Conservation (phyloP, 345 rosid genomes). For the Hibiscus syriacus region DNA sequence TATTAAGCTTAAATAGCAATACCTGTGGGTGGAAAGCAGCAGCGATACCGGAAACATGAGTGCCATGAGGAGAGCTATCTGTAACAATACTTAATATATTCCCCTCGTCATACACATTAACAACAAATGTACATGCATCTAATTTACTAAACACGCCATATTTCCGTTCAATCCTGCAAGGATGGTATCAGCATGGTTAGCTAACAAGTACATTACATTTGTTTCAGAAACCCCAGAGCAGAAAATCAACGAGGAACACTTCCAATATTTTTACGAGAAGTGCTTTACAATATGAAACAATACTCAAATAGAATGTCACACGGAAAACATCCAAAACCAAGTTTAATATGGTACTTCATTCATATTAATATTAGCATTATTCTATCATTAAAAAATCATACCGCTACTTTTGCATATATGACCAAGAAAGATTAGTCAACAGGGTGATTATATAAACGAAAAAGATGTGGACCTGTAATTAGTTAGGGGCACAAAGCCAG, state of each 20-base stretch:
- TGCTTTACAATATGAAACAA: no score
- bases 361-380: not conserved
- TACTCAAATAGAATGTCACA: not conserved
- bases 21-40: conserved; percentile 93
- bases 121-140: conserved; percentile 87
- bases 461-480: conserved; percentile 55
- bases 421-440: conserved; percentile 1
- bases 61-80: conserved; percentile 92
- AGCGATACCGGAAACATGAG: conserved; percentile 99
- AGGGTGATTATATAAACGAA: not conserved
- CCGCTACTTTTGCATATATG: not conserved
- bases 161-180: conserved; percentile 74
- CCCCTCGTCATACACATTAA: conserved; percentile 76
- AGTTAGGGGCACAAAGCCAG: conserved; percentile 69
- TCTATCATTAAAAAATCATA: not conserved
- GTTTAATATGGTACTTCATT: not conserved
- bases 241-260: not conserved
- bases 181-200: not conserved
- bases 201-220: not conserved
- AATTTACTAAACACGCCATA: conserved; percentile 85
- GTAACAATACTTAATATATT: conserved; percentile 85
- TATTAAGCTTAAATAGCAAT: conserved; percentile 7
- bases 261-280: no score
- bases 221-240: not conserved
- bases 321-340: conserved; percentile 1